These are phyloP conservation scores for Isabelozyma gotoi DNA, from an alignment of 805 yeast species.

Conservation along the genomic window DNA sequence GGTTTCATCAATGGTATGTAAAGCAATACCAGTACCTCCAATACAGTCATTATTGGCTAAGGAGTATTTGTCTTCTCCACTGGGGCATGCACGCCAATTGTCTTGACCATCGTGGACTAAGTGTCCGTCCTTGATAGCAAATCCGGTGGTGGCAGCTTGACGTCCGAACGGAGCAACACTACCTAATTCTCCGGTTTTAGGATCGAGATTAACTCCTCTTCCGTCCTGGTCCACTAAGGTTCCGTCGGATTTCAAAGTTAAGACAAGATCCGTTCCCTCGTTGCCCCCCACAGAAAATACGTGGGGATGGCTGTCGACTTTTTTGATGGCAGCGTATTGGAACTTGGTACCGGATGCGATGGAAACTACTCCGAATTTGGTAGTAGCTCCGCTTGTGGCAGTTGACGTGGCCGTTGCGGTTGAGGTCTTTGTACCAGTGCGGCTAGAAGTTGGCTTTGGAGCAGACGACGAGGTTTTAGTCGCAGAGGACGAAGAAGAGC, in stretches of 20 bases:
- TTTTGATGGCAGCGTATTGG: slow-evolving; percentile 21
- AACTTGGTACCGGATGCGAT: slow-evolving; percentile 22
- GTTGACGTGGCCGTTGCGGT: slow-evolving; percentile 5
- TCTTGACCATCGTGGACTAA: slow-evolving; percentile 30
- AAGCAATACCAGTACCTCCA: slow-evolving; percentile 25
- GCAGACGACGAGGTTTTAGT: background rate
- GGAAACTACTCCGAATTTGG: slow-evolving; percentile 9
- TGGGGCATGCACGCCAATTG: slow-evolving; percentile 38
- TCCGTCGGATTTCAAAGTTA: slow-evolving; percentile 20
- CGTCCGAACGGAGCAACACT: slow-evolving; percentile 26
- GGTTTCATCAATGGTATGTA: slow-evolving; percentile 6
- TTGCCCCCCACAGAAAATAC: slow-evolving; percentile 31
- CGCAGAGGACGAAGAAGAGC: background rate
- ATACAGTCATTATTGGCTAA: slow-evolving; percentile 22
- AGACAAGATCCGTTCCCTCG: slow-evolving; percentile 20
- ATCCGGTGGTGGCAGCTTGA: slow-evolving; percentile 35
- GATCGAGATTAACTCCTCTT: slow-evolving; percentile 23
- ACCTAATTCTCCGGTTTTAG: slow-evolving; percentile 28
- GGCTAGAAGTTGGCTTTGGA: slow-evolving; percentile 2
- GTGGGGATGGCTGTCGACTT: slow-evolving; percentile 26
- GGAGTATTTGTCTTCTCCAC: slow-evolving; percentile 19
- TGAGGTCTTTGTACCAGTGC: too few species aligned
- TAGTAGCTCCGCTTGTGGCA: background rate
- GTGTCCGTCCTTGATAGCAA: slow-evolving; percentile 34
- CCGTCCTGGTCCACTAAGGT: slow-evolving; percentile 27